Evolutionary conservation across 2,329 filamentous ascomycete genomes (phyloP).

Genomic region (Penicillium polonicum): DNA sequence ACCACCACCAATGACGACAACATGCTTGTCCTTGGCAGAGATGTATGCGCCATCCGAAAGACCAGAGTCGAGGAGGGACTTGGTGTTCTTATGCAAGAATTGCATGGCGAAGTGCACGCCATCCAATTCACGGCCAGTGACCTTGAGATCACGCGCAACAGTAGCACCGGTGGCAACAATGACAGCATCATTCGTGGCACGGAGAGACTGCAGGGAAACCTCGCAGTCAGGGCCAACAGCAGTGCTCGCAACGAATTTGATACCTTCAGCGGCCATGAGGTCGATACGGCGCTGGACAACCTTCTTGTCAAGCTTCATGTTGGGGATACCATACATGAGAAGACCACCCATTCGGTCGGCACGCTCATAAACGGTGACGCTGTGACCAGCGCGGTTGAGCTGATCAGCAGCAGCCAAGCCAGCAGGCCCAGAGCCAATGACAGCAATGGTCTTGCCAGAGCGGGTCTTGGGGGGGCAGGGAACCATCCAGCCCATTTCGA

Average conservation of each 20-base stretch:
- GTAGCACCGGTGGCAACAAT: slow-evolving; percentile 91
- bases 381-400: slow-evolving; percentile 87
- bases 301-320: slow-evolving; percentile 99
- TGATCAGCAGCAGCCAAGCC: slow-evolving; percentile 90
- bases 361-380: slow-evolving; percentile 87
- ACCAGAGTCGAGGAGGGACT: slow-evolving; percentile 90
- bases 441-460: slow-evolving; percentile 81
- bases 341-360: slow-evolving; percentile 86
- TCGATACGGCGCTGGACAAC: slow-evolving; percentile 93
- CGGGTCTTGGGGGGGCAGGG: slow-evolving; percentile 74
- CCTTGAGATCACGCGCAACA: slow-evolving; percentile 87
- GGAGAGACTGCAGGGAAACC: slow-evolving; percentile 67
- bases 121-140: slow-evolving; percentile 81
- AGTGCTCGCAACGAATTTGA: slow-evolving; percentile 76
- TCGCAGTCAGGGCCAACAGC: slow-evolving; percentile 73
- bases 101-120: slow-evolving; percentile 97
- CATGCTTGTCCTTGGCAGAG: slow-evolving; percentile 91
- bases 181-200: slow-evolving; percentile 74
- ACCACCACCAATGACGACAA: slow-evolving; percentile 94
- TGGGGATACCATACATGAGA: slow-evolving; percentile 97
- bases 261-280: slow-evolving; percentile 87
- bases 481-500: slow-evolving; percentile 98
- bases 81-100: slow-evolving; percentile 96
- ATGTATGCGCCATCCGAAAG: slow-evolving; percentile 83
- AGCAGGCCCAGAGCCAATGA: slow-evolving; percentile 89